Percentiles rank a stretch among this genome's conserved stretches.
Evolutionary conservation across 768 basidiomycete genomes (phyloP).

Genomic region (Russula dissimulans): DNA sequence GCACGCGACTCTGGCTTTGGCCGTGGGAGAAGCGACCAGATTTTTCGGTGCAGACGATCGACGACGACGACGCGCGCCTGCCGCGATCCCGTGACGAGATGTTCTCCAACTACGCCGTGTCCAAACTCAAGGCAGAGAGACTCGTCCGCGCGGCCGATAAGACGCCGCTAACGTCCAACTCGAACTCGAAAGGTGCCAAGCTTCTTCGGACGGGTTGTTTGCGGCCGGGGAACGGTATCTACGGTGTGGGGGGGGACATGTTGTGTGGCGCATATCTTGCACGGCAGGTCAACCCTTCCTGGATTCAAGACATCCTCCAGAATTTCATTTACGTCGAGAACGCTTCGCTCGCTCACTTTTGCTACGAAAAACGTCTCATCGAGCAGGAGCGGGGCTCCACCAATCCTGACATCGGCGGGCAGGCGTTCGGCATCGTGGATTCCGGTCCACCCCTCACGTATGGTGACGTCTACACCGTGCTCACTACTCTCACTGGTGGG

Average conservation of each 20-base stretch:
- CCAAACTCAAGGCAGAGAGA: slow-evolving; percentile 51
- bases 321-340: slow-evolving; percentile 73
- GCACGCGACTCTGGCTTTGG: slow-evolving; percentile 58
- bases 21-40: slow-evolving; percentile 61
- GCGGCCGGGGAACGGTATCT: slow-evolving; percentile 72
- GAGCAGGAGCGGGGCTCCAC: slow-evolving; percentile 35
- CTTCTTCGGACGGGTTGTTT: slow-evolving; percentile 58
- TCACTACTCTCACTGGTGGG: slow-evolving; percentile 49
- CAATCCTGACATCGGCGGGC: slow-evolving; percentile 63
- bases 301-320: slow-evolving; percentile 48
- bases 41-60: slow-evolving; percentile 51
- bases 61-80: slow-evolving; percentile 46
- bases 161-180: slow-evolving; percentile 22
- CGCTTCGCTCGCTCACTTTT: slow-evolving; percentile 59
- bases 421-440: slow-evolving; percentile 59
- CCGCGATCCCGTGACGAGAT: slow-evolving; percentile 51
- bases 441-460: slow-evolving; percentile 53
- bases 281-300: slow-evolving; percentile 51
- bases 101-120: slow-evolving; percentile 72
- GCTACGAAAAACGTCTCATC: slow-evolving; percentile 63
- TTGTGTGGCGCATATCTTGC: slow-evolving; percentile 55
- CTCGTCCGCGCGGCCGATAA: slow-evolving; percentile 36
- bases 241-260: slow-evolving; percentile 68
- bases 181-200: too few relatives aligned
- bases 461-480: slow-evolving; percentile 49